phyloP scores from a whole-genome alignment of 495 filamentous ascomycete species.

The Penicillium taxi region DNA sequence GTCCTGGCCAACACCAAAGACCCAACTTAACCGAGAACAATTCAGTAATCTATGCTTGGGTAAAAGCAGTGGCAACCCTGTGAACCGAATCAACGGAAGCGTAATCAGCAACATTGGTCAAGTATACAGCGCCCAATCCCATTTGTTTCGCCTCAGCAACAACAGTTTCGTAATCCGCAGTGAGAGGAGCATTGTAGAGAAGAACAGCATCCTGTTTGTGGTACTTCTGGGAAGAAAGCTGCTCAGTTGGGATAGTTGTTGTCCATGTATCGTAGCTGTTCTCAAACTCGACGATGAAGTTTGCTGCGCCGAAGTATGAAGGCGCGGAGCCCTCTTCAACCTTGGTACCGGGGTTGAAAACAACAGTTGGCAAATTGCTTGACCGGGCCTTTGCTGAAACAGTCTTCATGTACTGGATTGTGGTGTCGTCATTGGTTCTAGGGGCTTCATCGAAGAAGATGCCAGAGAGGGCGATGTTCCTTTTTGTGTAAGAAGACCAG shows the following conservation, averaged over 20 bases:
- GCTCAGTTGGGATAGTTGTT: conserved; percentile 1
- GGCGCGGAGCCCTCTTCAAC: conserved; percentile 5
- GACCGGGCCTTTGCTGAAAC: conserved; percentile 21
- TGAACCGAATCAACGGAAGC: conserved; percentile 5
- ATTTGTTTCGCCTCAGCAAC: conserved; percentile 9
- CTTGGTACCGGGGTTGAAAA: conserved; percentile 19
- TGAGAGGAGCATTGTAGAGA: conserved; percentile 11
- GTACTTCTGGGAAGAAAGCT: conserved; percentile 1
- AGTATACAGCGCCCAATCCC: conserved; percentile 18
- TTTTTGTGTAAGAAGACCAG: conserved; percentile 26
- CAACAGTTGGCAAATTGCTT: conserved; percentile 2
- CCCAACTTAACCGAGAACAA: too few species aligned
- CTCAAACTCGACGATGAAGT: conserved; percentile 20
- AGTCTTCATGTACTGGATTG: conserved; percentile 25
- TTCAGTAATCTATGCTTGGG: background rate
- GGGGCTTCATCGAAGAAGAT: conserved; percentile 45
- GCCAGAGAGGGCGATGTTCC: conserved; percentile 31
- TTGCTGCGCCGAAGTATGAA: conserved; percentile 13
- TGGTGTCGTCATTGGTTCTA: conserved; percentile 16
- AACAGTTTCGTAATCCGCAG: conserved; percentile 7
- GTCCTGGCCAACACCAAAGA: too few species aligned
- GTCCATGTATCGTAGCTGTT: conserved; percentile 16
- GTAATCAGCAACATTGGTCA: conserved; percentile 14
- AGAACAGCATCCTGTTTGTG: conserved; percentile 15
- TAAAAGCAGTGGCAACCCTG: conserved; percentile 12